Evolutionary conservation across 73 alveolate genomes (phyloP), one percentile per base, ranked within the genome.

Genomic region (Effrenium voratum): DNA sequence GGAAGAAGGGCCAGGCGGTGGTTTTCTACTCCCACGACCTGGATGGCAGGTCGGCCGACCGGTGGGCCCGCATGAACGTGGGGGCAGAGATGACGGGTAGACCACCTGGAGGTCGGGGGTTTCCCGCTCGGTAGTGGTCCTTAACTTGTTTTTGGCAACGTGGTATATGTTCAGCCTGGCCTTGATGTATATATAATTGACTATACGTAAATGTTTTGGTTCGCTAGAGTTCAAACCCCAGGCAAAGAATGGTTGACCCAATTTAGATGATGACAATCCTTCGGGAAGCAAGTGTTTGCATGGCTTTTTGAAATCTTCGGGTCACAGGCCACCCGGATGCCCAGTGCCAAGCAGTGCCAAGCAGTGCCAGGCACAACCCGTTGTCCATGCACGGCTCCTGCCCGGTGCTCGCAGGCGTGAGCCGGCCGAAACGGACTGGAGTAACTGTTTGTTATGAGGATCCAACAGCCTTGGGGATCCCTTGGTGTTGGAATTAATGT

Each of bases 301-400:
- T n/a, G n/a, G n/a, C n/a, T n/a, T n/a, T n/a, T n/a, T n/a, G n/a
- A n/a, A n/a, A n/a, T n/a, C n/a, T n/a, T n/a, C n/a, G n/a, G n/a
- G n/a, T n/a, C n/a, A n/a, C n/a, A n/a, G n/a, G n/a, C n/a, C n/a
- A n/a, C n/a, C n/a, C n/a, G n/a, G n/a, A n/a, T n/a, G n/a, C n/a
- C n/a, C n/a, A n/a, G n/a, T n/a, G n/a, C n/a, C n/a, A n/a, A n/a
- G n/a, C n/a, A n/a, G n/a, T n/a, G n/a, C n/a, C n/a, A n/a, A n/a
- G n/a, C n/a, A n/a, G n/a, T 52, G 43, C 34, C 82, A 87, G 95
- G 95, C 95, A 87, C 85, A 87, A 87, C 57, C 73, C 95, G 34
- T 47, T 87, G 49, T 87, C 95, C 22, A 87, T 87, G 95, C 95
- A 87, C 38, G 95, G 84, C n/a, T 87, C 95, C 26, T 87, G 95